Evolutionary conservation across 139 green algal species (phyloP).

Genomic region (Volvox africanus): DNA sequence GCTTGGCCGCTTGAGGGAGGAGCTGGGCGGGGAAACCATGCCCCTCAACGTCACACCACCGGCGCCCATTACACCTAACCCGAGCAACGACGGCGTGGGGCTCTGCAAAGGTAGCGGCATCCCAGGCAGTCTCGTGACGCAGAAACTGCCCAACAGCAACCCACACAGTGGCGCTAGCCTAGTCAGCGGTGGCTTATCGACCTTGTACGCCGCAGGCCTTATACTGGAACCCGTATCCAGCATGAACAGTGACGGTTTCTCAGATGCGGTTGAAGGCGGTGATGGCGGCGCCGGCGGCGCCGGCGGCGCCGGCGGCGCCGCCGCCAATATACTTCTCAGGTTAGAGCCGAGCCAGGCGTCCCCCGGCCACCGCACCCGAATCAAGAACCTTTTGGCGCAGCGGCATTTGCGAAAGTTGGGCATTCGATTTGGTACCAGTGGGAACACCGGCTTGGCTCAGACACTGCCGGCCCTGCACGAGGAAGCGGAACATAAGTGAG

Average conservation of each 20-base stretch:
- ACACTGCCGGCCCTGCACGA: conserved; percentile 28
- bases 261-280: not conserved
- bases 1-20: conserved; percentile 42
- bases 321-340: not conserved
- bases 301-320: not conserved
- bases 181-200: not conserved
- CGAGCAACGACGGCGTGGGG: not conserved
- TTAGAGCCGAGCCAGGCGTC: not conserved
- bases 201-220: not conserved
- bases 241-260: not conserved
- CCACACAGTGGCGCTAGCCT: not conserved
- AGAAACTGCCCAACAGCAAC: not conserved
- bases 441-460: not conserved
- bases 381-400: not conserved
- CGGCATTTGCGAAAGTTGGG: conserved; percentile 35
- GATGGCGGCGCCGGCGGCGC: not conserved
- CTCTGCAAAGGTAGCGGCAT: not conserved
- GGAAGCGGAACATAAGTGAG: conserved; percentile 20
- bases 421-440: not conserved
- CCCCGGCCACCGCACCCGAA: not conserved
- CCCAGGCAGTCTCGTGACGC: not conserved
- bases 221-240: not conserved
- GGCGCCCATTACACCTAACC: not conserved
- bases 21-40: conserved; percentile 24
- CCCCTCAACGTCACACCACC: conserved; percentile 27